Percentiles rank a stretch among this genome's conserved stretches.
These are phyloP conservation scores for Planoprotostelium fungivorum DNA, from an alignment of 78 protist species.

Conservation along the genomic window DNA sequence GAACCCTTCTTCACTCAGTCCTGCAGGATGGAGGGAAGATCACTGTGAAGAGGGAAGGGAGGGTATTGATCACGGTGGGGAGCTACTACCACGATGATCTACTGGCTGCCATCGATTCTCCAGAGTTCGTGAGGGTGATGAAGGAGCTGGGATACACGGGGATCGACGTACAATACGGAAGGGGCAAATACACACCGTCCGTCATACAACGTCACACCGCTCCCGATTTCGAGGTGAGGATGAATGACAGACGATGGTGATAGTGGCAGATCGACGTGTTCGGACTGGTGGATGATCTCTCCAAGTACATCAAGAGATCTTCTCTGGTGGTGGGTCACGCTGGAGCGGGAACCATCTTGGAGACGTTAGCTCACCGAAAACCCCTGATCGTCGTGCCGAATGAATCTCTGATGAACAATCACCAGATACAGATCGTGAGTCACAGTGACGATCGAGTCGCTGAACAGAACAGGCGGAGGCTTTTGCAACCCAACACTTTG, in stretches of 20 bases:
- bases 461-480: neutral
- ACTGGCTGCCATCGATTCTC: neutral
- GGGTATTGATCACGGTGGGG: slow-evolving; percentile 51
- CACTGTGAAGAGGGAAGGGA: neutral
- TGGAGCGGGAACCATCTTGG: slow-evolving; percentile 67
- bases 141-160: neutral
- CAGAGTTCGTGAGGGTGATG: neutral
- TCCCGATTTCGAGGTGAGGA: neutral
- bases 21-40: too few species aligned
- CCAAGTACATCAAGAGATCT: slow-evolving; percentile 8
- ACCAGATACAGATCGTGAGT: slow-evolving; percentile 55
- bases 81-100: slow-evolving; percentile 30
- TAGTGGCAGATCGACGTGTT: neutral
- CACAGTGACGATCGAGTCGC: neutral
- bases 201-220: neutral
- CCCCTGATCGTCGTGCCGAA: slow-evolving; percentile 54
- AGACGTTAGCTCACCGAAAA: slow-evolving; percentile 10
- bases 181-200: neutral
- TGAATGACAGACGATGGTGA: neutral
- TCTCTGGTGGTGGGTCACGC: slow-evolving; percentile 50
- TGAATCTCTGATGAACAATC: slow-evolving; percentile 63
- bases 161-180: slow-evolving; percentile 11
- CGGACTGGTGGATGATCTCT: slow-evolving; percentile 12
- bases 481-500: neutral
- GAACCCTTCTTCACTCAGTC: neutral